A percentile compares a stretch with the other conserved stretches of the same genome.
These are phyloP conservation scores for Gynostemma pentaphyllum DNA, from an alignment of 306 rosid genomes.

Conservation along the genomic window DNA sequence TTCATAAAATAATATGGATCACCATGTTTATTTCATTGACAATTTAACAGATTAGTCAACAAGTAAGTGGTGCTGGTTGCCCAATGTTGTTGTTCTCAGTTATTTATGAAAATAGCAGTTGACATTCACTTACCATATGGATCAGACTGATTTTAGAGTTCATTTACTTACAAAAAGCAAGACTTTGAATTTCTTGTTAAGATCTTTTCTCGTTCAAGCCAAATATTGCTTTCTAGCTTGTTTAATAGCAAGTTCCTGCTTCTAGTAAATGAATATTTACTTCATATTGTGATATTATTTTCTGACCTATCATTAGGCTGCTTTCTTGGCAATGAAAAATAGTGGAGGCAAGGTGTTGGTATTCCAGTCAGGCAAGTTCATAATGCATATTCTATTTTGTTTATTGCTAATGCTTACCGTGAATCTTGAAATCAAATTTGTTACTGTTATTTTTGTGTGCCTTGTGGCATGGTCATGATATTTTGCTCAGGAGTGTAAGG, in stretches of 20 bases:
- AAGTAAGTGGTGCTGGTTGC: background rate
- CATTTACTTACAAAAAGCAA: background rate
- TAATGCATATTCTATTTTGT: background rate
- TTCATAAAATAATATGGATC: background rate
- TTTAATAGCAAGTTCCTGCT: background rate
- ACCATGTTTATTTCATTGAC: background rate
- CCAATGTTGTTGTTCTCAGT: background rate
- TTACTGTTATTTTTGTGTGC: background rate
- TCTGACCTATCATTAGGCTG: slow-evolving; percentile 44
- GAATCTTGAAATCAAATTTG: background rate
- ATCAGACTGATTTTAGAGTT: background rate
- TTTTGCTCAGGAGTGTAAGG: background rate
- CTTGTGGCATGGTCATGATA: background rate
- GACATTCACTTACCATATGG: background rate
- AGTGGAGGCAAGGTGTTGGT: slow-evolving; percentile 89
- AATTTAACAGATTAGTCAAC: background rate
- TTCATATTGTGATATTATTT: background rate
- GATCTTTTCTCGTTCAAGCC: background rate
- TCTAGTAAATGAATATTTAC: background rate
- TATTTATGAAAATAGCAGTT: background rate
- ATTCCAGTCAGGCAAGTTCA: slow-evolving; percentile 88
- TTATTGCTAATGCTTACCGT: background rate
- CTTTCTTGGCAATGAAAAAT: slow-evolving; percentile 89
- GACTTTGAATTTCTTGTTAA: background rate
- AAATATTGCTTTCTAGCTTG: background rate